These are phyloP conservation scores for Eimeria maxima DNA, from an alignment of 169 alveolate species.

Conservation along the genomic window DNA sequence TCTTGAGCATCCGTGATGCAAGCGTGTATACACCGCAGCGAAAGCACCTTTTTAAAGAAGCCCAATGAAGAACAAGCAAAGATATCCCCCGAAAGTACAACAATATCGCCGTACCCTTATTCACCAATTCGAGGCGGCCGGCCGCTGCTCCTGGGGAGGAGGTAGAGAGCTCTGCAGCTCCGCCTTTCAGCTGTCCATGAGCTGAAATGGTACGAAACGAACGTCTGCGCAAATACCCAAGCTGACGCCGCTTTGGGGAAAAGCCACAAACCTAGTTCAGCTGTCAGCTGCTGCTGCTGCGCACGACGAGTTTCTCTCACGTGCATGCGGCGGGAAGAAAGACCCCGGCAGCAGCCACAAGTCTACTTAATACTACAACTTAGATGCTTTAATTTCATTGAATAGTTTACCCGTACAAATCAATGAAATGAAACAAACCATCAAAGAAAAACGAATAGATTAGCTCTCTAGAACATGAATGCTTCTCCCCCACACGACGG, in stretches of 20 bases:
- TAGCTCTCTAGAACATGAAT: background rate
- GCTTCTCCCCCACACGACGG: background rate
- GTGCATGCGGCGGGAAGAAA: slow-evolving; percentile 21
- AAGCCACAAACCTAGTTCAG: background rate
- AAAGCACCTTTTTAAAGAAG: background rate
- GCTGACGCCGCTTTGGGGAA: background rate
- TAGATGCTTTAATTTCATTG: background rate
- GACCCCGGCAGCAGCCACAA: background rate
- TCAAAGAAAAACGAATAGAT: background rate
- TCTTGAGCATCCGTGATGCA: background rate
- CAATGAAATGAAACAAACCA: background rate
- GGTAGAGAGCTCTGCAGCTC: slow-evolving; percentile 10
- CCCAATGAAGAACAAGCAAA: background rate
- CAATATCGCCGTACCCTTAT: background rate
- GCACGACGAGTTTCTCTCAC: background rate
- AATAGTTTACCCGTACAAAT: background rate
- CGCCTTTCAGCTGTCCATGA: slow-evolving; percentile 48
- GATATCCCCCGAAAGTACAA: background rate
- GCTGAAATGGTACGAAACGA: slow-evolving; percentile 8
- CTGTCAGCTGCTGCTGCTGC: slow-evolving; percentile 12
- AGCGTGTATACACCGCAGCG: background rate
- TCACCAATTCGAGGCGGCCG: slow-evolving; percentile 36
- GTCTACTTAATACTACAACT: background rate
- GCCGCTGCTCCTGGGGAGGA: slow-evolving; percentile 45
- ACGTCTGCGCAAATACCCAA: slow-evolving; percentile 16